Percentiles rank a stretch among this genome's conserved stretches.
Evolutionary conservation across 1,139 yeast genomes (phyloP).

Genomic region (Diutina neorugosa): DNA sequence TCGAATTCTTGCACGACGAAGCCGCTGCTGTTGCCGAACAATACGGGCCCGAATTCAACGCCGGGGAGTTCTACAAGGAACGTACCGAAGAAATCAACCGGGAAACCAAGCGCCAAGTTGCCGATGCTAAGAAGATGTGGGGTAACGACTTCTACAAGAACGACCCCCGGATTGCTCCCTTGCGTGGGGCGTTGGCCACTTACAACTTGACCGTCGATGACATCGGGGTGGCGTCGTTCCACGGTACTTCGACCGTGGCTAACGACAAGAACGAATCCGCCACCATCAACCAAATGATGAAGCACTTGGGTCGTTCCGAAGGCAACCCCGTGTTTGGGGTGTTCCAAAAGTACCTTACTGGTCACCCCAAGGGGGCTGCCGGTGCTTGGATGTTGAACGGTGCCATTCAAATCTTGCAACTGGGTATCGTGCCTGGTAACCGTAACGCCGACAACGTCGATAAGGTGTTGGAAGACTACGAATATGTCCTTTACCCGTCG

Average conservation of each 20-base stretch:
- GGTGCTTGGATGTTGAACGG: slow-evolving; percentile 99
- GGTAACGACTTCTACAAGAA: slow-evolving; percentile 89
- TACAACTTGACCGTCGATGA: slow-evolving; percentile 91
- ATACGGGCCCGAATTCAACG: slow-evolving; percentile 43
- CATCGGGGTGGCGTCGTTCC: slow-evolving; percentile 96
- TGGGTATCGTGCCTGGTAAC: slow-evolving; percentile 97
- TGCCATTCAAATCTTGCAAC: slow-evolving; percentile 81
- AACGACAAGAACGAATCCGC: slow-evolving; percentile 96
- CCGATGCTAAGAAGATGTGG: slow-evolving; percentile 86
- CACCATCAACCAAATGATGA: slow-evolving; percentile 83
- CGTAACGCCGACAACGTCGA: slow-evolving; percentile 97
- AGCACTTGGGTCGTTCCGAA: slow-evolving; percentile 89
- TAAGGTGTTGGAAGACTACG: slow-evolving; percentile 65
- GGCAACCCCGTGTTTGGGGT: slow-evolving; percentile 98
- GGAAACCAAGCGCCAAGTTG: slow-evolving; percentile 77
- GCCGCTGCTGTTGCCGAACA: slow-evolving; percentile 43
- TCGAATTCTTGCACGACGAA: slow-evolving; percentile 38
- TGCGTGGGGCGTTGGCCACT: slow-evolving; percentile 93
- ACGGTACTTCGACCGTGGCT: slow-evolving; percentile 96
- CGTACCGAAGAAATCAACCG: slow-evolving; percentile 79
- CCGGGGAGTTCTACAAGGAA: slow-evolving; percentile 52
- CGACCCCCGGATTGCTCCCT: slow-evolving; percentile 92
- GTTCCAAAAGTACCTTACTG: slow-evolving; percentile 97
- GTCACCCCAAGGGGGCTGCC: slow-evolving; percentile 99
- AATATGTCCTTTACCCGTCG: slow-evolving; percentile 87